Percentiles rank a stretch among this genome's conserved stretches.
phyloP scores from a whole-genome alignment of 177 flowering plant species.

The Vitis hybrid region DNA sequence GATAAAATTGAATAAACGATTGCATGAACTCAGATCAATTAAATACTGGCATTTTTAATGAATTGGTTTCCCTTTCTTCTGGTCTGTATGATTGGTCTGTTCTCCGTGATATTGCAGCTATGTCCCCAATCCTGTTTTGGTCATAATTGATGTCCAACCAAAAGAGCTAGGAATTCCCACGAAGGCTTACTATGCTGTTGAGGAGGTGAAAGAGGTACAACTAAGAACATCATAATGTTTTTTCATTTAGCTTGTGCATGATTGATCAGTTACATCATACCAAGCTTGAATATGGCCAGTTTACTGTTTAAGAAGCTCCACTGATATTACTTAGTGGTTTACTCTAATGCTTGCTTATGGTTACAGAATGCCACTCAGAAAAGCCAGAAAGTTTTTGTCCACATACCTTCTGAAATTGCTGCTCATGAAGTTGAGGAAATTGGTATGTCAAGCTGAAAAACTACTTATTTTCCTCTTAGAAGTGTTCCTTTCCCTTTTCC shows the following conservation, averaged over 20 bases:
- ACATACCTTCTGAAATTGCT: constrained; percentile 94
- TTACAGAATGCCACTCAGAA: constrained; percentile 97
- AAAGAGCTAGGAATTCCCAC: constrained; percentile 97
- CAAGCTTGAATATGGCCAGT: too few relatives aligned
- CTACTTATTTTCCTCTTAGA: not conserved
- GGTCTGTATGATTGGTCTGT: not conserved
- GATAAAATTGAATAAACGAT: too few relatives aligned
- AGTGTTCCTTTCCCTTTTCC: not conserved
- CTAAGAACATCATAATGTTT: too few relatives aligned
- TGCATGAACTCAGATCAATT: too few relatives aligned
- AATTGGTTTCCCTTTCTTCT: too few relatives aligned
- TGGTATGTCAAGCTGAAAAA: constrained; percentile 39
- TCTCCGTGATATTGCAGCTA: constrained; percentile 51
- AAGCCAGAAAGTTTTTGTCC: constrained; percentile 97
- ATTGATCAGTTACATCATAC: too few relatives aligned
- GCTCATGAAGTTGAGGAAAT: constrained; percentile 99
- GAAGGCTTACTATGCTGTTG: constrained; percentile 96
- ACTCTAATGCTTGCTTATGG: constrained; percentile 6
- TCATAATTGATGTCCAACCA: constrained; percentile 97
- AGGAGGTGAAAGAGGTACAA: constrained; percentile 96
- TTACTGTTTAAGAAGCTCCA: too few relatives aligned
- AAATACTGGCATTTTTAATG: too few relatives aligned
- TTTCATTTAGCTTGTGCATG: too few relatives aligned
- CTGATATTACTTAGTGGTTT: too few relatives aligned
- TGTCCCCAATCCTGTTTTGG: constrained; percentile 94